Conservation (phyloP, 2,329 filamentous ascomycete species). For the Aspergillus ibericus region DNA sequence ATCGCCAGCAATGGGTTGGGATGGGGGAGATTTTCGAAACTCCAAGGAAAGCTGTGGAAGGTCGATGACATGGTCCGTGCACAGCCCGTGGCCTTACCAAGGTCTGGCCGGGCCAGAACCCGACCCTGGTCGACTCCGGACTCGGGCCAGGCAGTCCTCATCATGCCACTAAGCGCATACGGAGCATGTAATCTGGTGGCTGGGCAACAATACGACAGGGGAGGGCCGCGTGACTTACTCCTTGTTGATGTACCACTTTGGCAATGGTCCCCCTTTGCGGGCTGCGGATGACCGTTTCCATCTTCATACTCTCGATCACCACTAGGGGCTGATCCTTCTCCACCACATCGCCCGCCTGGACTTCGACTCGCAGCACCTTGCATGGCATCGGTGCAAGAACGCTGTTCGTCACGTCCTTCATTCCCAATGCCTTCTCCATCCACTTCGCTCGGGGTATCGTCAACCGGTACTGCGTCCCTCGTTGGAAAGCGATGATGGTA, state of each 20-base stretch:
- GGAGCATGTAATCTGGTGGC: background rate
- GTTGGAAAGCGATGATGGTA: constrained; percentile 73
- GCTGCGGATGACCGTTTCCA: constrained; percentile 80
- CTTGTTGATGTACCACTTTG: constrained; percentile 71
- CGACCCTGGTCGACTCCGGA: background rate
- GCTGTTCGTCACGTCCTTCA: constrained; percentile 76
- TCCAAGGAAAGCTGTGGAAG: constrained; percentile 17
- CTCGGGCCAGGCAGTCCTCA: background rate
- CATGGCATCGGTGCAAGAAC: constrained; percentile 96
- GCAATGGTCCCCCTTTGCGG: constrained; percentile 71
- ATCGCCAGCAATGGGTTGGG: background rate
- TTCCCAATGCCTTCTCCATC: constrained; percentile 82
- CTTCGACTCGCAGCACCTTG: constrained; percentile 89
- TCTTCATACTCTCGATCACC: constrained; percentile 90
- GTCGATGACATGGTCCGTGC: constrained; percentile 11
- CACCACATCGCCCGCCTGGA: constrained; percentile 76
- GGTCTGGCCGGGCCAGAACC: constrained; percentile 1
- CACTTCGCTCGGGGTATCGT: constrained; percentile 65
- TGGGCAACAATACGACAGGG: constrained; percentile 9
- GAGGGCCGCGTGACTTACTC: constrained; percentile 55
- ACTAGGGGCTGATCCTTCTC: constrained; percentile 84
- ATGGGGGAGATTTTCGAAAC: constrained; percentile 15
- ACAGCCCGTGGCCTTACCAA: background rate
- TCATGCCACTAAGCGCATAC: background rate
- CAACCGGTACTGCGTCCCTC: constrained; percentile 59